Conservation (phyloP, 2,329 filamentous ascomycete species). For the Lecanoromycetidae sp. region DNA sequence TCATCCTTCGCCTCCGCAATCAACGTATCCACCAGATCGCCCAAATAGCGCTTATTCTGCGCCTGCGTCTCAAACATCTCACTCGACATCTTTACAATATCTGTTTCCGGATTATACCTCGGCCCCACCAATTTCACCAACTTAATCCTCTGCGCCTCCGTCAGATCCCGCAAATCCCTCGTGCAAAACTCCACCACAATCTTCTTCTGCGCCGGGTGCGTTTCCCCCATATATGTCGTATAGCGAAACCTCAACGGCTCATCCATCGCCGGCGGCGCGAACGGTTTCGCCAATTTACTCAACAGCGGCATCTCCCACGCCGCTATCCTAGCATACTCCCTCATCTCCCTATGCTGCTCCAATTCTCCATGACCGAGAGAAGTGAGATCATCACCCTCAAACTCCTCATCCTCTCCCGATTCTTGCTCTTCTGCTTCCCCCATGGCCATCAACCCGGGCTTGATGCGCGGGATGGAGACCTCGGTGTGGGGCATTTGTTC, state of each 20-base stretch:
- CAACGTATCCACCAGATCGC: constrained; percentile 61
- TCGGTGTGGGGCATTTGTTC: constrained; percentile 23
- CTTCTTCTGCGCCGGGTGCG: constrained; percentile 82
- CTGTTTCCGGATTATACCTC: constrained; percentile 75
- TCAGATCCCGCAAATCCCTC: constrained; percentile 55
- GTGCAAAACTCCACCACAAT: constrained; percentile 85
- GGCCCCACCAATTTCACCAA: constrained; percentile 75
- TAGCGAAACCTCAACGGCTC: constrained; percentile 85
- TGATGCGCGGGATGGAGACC: constrained; percentile 18
- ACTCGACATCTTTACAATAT: constrained; percentile 77
- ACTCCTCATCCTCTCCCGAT: constrained; percentile 40
- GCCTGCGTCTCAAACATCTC: constrained; percentile 80
- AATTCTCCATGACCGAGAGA: constrained; percentile 74
- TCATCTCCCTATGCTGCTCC: constrained; percentile 74
- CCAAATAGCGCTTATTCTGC: constrained; percentile 93
- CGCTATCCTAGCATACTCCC: constrained; percentile 74
- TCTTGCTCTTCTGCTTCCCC: constrained; percentile 35
- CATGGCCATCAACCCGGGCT: constrained; percentile 33
- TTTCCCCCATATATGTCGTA: constrained; percentile 90
- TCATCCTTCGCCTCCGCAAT: constrained; percentile 63
- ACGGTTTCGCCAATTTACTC: constrained; percentile 70
- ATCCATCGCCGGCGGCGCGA: constrained; percentile 53
- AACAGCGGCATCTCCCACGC: constrained; percentile 95
- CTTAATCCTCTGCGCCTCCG: constrained; percentile 58
- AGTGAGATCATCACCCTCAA: constrained; percentile 70